Percentiles rank a stretch among this genome's conserved stretches.
Conservation (phyloP, 148 eudicot species). For the Rhododendron mucronatum region DNA sequence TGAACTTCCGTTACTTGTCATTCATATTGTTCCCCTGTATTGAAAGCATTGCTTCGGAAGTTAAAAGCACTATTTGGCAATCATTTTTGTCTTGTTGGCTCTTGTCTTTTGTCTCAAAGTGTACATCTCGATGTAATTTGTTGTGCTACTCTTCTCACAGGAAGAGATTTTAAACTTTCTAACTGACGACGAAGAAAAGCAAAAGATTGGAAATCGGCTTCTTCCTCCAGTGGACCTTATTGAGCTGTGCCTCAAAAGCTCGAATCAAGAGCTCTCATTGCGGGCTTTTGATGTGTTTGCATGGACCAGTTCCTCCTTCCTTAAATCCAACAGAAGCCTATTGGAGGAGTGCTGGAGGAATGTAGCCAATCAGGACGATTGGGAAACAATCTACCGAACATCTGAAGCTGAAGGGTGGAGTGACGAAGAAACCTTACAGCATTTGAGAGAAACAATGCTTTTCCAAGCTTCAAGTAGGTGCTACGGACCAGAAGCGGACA, state of each 20-base stretch:
- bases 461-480: slow-evolving; percentile 80
- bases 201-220: slow-evolving; percentile 46
- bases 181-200: slow-evolving; percentile 57
- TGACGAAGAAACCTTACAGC: slow-evolving; percentile 57
- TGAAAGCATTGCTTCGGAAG: background rate
- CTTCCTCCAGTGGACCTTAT: slow-evolving; percentile 83
- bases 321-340: slow-evolving; percentile 55
- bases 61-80: background rate
- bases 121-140: background rate
- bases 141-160: slow-evolving; percentile 33
- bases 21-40: background rate
- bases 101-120: background rate
- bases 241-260: slow-evolving; percentile 59
- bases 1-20: background rate
- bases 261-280: slow-evolving; percentile 46
- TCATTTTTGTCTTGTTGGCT: background rate
- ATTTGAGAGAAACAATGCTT: slow-evolving; percentile 59
- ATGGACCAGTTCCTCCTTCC: slow-evolving; percentile 86
- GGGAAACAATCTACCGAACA: slow-evolving; percentile 63
- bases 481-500: slow-evolving; percentile 65
- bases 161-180: slow-evolving; percentile 57
- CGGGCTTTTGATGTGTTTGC: slow-evolving; percentile 79
- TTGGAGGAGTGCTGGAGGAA: slow-evolving; percentile 92
- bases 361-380: slow-evolving; percentile 71
- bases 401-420: slow-evolving; percentile 76